phyloP scores from a whole-genome alignment of 257 asterid species.

The Solanum piurae region DNA sequence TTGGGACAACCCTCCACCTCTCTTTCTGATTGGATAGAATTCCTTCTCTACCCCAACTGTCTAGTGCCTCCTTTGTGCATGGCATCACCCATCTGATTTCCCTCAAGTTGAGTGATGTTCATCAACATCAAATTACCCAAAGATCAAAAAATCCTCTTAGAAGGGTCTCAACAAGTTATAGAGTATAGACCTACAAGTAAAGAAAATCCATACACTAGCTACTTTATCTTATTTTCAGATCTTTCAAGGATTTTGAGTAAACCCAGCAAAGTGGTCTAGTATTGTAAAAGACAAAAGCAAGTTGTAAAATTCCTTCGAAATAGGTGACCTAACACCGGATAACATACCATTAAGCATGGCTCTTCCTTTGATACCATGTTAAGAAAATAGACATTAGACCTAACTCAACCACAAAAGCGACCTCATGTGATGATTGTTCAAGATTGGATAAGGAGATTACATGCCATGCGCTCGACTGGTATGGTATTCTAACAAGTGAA shows the following conservation, averaged over 20 bases:
- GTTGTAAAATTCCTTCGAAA: neutral
- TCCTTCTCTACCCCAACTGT: neutral
- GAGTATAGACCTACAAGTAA: neutral
- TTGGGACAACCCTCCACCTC: neutral
- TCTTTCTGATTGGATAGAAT: neutral
- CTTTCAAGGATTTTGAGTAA: neutral
- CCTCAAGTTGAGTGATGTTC: neutral
- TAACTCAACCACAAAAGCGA: neutral
- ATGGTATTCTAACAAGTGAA: neutral
- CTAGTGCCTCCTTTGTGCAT: neutral
- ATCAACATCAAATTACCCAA: neutral
- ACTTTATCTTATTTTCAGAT: neutral
- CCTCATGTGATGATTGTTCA: neutral
- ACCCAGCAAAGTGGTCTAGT: neutral
- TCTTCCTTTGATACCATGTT: neutral
- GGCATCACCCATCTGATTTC: neutral
- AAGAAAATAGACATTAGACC: neutral
- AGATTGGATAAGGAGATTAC: neutral
- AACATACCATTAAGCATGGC: neutral
- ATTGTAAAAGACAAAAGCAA: neutral
- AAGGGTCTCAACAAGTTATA: neutral
- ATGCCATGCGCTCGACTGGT: neutral
- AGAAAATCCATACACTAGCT: neutral
- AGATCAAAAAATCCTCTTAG: neutral
- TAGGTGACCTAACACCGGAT: neutral